Evolutionary conservation across 2,329 filamentous ascomycete species (phyloP), one percentile per base, ranked within the genome.

Genomic region (Colletotrichum echinochloae): DNA sequence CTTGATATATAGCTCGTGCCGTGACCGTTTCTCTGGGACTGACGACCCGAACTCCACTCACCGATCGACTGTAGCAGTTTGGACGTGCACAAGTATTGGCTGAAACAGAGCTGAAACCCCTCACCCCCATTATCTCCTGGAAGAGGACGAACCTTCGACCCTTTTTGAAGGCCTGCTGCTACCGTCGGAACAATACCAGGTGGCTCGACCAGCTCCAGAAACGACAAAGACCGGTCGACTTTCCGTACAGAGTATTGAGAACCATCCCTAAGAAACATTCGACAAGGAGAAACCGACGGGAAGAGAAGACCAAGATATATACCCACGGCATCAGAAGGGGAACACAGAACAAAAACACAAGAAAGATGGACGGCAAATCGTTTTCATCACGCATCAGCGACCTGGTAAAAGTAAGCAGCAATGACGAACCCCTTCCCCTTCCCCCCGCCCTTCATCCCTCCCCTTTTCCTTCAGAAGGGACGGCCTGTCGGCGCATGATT

Each of bases 371-470:
- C 12, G 51, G 62, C n/a, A 70, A 73, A 44, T 66, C 66, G 6
- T 64, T 66, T 46, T 60, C 72, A 48, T 73, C 72, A 48, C 72
- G 72, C 48, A 72, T 73, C 23, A 49, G 66, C 52, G 70, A 73
- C 52, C 62, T 73, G 20, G 72, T 72, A 33, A 70, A 73, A 59
- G 72, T 70, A 60, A 67, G 55, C 46, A 30, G n/a, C 37, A 39
- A 14, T 33, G 44, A 5, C 16, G 5, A 41, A 41, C 39, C 39
- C 4, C n/a, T 16, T 14, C 12, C 37, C 37, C 37, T 5, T 1
- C 18, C 41, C 18, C 41, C 41, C 8, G 18, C 41, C 35, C 33
- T 23, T 44, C 56, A 48, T 35, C 20, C 14, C n/a, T n/a, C n/a
- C n/a, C n/a, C n/a, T n/a, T n/a, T n/a, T n/a, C n/a, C n/a, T n/a